Evolutionary conservation across 2,329 filamentous ascomycete genomes (phyloP).

Genomic region (Aspergillus fumigatiaffinis): DNA sequence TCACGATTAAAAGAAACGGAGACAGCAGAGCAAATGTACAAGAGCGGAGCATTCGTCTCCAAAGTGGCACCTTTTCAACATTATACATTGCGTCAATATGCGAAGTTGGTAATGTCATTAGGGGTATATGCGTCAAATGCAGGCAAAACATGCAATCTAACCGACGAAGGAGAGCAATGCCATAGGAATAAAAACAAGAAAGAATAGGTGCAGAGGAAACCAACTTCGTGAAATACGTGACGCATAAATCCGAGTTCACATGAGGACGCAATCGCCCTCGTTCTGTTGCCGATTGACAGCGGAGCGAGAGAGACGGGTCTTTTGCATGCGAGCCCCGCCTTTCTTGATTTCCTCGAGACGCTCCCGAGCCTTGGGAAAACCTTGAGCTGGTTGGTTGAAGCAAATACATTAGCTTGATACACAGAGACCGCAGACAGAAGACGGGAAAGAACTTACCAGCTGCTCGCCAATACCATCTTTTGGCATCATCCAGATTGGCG

Average conservation of each 20-base stretch:
- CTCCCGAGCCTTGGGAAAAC: slow-evolving; percentile 89
- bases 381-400: slow-evolving; percentile 63
- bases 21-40: neutral
- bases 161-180: neutral
- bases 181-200: slow-evolving; percentile 3
- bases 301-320: slow-evolving; percentile 74
- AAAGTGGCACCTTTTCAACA: slow-evolving; percentile 1
- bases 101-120: neutral
- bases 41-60: neutral
- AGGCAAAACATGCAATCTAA: neutral
- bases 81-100: neutral
- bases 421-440: neutral
- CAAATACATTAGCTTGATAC: slow-evolving; percentile 6
- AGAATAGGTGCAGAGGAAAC: neutral
- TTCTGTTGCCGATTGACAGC: slow-evolving; percentile 78
- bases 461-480: slow-evolving; percentile 96
- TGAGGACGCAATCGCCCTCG: slow-evolving; percentile 72
- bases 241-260: slow-evolving; percentile 27
- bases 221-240: neutral
- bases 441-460: slow-evolving; percentile 64
- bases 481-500: slow-evolving; percentile 87
- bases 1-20: neutral
- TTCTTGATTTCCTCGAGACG: slow-evolving; percentile 87
- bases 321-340: slow-evolving; percentile 67
- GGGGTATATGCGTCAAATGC: slow-evolving; percentile 10